A percentile compares a stretch with the other conserved stretches of the same genome.
Conservation (phyloP, 2,329 filamentous ascomycete genomes). For the Ophiocordyceps camponoti-leonardi region DNA sequence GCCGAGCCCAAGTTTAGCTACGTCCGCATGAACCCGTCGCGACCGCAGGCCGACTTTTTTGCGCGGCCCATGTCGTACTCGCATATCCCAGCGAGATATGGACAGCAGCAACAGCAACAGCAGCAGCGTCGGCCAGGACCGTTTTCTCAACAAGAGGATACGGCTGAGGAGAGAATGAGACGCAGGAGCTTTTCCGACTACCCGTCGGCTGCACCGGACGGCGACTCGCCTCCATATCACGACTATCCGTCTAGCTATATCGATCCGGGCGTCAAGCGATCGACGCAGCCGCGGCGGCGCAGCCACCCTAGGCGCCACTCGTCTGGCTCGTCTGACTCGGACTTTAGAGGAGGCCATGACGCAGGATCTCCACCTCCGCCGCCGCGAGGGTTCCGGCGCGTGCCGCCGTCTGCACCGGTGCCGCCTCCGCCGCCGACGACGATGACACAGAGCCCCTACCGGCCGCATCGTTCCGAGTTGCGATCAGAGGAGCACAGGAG, state of each 20-base stretch:
- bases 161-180: conserved; percentile 22
- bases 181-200: conserved; percentile 35
- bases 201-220: conserved; percentile 18
- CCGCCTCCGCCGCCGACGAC: conserved; percentile 10
- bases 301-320: conserved; percentile 29
- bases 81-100: conserved; percentile 21
- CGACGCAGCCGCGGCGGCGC: conserved; percentile 22
- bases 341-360: conserved; percentile 11
- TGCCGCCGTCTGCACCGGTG: conserved; percentile 11
- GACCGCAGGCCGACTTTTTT: conserved; percentile 12
- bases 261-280: conserved; percentile 15
- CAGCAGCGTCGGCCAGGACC: conserved; percentile 12
- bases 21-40: conserved; percentile 14
- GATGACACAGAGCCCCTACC: conserved; percentile 5
- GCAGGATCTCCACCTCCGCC: conserved; percentile 11
- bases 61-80: conserved; percentile 20
- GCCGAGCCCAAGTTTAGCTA: conserved; percentile 19
- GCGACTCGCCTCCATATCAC: conserved; percentile 10
- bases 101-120: conserved; percentile 6
- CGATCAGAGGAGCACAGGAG: conserved; percentile 19
- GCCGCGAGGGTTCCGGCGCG: conserved; percentile 13
- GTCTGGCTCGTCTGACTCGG: conserved; percentile 24
- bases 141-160: conserved; percentile 10
- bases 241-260: conserved; percentile 14
- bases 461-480: conserved; percentile 15